Evolutionary conservation across 1,284 basidiomycete species (phyloP), one percentile per base, ranked within the genome.

Genomic region (Bondarzewia mesenterica): DNA sequence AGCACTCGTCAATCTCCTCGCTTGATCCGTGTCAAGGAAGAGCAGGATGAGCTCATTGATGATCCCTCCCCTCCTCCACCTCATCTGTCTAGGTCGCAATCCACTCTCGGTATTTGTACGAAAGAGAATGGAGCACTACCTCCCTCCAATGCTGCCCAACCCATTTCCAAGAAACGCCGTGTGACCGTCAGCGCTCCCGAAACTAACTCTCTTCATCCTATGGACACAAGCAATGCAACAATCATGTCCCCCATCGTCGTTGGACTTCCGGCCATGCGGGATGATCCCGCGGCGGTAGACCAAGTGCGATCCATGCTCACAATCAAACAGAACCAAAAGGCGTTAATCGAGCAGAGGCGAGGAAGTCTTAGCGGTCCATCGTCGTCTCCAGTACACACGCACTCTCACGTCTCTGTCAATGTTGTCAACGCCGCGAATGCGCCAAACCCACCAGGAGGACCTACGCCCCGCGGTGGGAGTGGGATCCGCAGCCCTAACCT

Each of bases 281-380:
- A 84, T 60, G 78, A 84, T 57, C 70, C 77, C 4, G 60, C 64
- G 36, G 73, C 74, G 18, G 67, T 80, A 42, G 80, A 84, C 57
- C 78, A 82, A 58, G 73, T 81, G 27, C 73, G 80, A 57, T 77
- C 79, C 21, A 77, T 77, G 69, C 68, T 81, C 51, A 66, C 70
- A 32, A 73, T 78, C 44, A 85, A 83, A 58, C 82, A 82, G 60
- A 79, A 81, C 55, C 84, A 84, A 63, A 80, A 84, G 62, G 74
- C 77, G 41, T 67, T 82, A 50, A 80, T 82, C 50, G 82, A 86
- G 60, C 80, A 83, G 61, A 73, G 82, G 44, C 65, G 83, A 50
- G 80, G 74, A 15, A 81, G 78, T 60, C 66, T 72, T 10, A 75
- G 72, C 5, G 72, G 72, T n/a, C 51, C 61, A 20, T 35, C 59